A percentile compares a stretch with the other conserved stretches of the same genome.
Conservation (phyloP, 2,329 filamentous ascomycete species). For the Rhexocercosporidium sp. region DNA sequence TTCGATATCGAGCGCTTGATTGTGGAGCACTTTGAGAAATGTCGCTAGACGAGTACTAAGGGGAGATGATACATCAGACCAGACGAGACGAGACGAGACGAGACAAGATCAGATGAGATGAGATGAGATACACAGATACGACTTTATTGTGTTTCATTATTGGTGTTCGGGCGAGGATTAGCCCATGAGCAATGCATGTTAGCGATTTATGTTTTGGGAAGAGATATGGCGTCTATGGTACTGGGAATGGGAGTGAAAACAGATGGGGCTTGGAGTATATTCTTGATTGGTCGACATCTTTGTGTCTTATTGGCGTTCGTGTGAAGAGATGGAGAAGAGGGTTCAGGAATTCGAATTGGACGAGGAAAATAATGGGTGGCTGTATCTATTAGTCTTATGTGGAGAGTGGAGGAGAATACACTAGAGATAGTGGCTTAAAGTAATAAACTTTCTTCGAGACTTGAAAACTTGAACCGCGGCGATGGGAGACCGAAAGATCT, state of each 20-base stretch:
- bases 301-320: background rate
- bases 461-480: background rate
- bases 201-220: background rate
- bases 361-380: background rate
- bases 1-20: slow-evolving; percentile 59
- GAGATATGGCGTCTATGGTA: background rate
- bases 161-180: background rate
- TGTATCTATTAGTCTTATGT: background rate
- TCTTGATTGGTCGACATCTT: background rate
- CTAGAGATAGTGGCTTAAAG: background rate
- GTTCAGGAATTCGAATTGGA: background rate
- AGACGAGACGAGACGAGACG: slow-evolving; percentile 3
- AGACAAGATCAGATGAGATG: background rate
- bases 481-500: no score
- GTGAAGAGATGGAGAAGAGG: background rate
- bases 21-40: slow-evolving; percentile 34
- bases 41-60: slow-evolving; percentile 5
- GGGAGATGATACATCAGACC: background rate
- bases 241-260: background rate
- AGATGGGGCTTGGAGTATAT: slow-evolving; percentile 2
- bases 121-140: background rate
- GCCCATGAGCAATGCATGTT: background rate
- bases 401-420: background rate
- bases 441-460: background rate
- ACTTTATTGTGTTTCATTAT: background rate